Conservation (phyloP, 495 filamentous ascomycete species). For the Tuber melanosporum region DNA sequence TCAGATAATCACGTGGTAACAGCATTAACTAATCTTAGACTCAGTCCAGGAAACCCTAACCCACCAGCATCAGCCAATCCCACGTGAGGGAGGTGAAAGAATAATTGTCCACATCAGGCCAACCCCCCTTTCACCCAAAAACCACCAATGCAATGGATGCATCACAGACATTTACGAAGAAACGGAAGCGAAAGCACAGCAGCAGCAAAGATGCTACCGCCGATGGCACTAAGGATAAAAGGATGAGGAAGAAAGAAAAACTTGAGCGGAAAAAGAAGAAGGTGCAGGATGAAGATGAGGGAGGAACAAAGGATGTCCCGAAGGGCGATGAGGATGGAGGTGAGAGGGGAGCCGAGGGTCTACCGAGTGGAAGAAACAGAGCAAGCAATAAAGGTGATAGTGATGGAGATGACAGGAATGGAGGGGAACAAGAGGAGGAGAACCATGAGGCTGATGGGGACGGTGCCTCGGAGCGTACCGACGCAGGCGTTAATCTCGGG, state of each 20-base stretch:
- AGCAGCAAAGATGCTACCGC: constrained; percentile 9
- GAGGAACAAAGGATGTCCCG: neutral
- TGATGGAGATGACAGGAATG: constrained; percentile 12
- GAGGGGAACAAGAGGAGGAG: constrained; percentile 42
- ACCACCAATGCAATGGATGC: neutral
- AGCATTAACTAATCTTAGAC: neutral
- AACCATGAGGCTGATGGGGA: constrained; percentile 37
- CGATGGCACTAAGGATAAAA: constrained; percentile 25
- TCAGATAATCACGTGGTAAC: neutral
- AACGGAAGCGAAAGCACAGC: constrained; percentile 48
- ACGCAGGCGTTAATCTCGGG: constrained; percentile 12
- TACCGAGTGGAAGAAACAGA: constrained; percentile 9
- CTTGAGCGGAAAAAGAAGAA: constrained; percentile 30
- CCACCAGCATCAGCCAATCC: neutral
- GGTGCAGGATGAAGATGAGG: constrained; percentile 13
- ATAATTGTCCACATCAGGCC: neutral
- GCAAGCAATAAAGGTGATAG: constrained; percentile 12
- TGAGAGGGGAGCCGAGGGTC: constrained; percentile 8
- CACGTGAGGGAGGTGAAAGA: neutral
- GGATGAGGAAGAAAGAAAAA: constrained; percentile 41
- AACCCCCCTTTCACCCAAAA: neutral
- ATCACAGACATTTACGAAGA: constrained; percentile 12
- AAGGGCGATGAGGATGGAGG: neutral
- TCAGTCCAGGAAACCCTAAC: neutral
- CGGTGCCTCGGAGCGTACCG: constrained; percentile 12